These are phyloP conservation scores for Thielaviopsis populi DNA, from an alignment of 2,329 filamentous ascomycete genomes.

Conservation along the genomic window DNA sequence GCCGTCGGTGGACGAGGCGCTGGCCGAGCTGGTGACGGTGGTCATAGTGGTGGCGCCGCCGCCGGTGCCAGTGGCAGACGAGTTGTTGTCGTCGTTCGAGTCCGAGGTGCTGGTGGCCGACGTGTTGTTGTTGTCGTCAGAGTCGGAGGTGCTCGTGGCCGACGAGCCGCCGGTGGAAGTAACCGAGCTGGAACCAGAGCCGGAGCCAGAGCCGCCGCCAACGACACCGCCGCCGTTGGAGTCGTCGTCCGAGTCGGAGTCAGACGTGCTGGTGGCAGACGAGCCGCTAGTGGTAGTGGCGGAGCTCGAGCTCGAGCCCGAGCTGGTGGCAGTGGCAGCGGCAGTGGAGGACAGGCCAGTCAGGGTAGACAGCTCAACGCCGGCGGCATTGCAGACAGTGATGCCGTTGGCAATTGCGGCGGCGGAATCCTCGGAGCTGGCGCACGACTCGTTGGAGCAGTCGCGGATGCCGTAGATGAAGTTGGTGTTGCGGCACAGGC, in stretches of 20 bases:
- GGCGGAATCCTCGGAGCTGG: constrained; percentile 23
- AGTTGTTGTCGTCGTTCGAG: constrained; percentile 3
- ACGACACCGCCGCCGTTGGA: background rate
- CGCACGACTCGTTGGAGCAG: constrained; percentile 33
- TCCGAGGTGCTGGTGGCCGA: background rate
- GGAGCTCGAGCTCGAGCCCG: constrained; percentile 13
- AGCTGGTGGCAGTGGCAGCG: constrained; percentile 19
- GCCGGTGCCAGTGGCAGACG: constrained; percentile 15
- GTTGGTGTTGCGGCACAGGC: constrained; percentile 33
- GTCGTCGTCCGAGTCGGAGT: background rate
- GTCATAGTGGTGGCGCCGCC: constrained; percentile 18
- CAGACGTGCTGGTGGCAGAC: constrained; percentile 9
- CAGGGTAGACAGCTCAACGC: constrained; percentile 9
- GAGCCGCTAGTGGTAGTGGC: constrained; percentile 9
- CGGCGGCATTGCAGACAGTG: constrained; percentile 24
- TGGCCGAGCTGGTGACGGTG: constrained; percentile 19
- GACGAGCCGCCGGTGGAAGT: background rate
- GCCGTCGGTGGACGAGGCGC: constrained; percentile 20
- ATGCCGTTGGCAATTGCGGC: constrained; percentile 28
- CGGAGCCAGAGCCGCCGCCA: constrained; percentile 7
- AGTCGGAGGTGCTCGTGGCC: background rate
- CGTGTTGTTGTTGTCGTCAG: background rate
- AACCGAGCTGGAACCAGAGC: background rate
- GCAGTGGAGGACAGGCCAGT: constrained; percentile 19
- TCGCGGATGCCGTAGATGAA: constrained; percentile 37